Evolutionary conservation across 805 yeast genomes (phyloP), one percentile per base, ranked within the genome.

Genomic region (Metschnikowia vanudenii): DNA sequence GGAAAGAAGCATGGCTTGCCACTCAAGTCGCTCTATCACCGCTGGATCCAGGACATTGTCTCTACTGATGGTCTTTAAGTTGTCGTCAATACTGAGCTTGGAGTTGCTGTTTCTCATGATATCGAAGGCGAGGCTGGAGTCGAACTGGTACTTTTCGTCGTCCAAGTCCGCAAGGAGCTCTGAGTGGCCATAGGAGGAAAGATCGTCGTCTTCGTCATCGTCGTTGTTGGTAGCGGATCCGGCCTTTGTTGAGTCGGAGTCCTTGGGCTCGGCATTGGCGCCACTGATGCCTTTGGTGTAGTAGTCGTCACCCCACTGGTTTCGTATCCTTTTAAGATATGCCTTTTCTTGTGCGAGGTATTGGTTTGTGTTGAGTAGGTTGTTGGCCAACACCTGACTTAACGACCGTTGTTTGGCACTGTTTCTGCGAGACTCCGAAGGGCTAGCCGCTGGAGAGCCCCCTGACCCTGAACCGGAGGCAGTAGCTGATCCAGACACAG

Each of bases 1-100:
- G 2, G 90, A 78, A 10, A 87, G 78, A 40, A 94, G 74, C 96
- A 94, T 89, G 0, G 92, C 80, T 65, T 94, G 98, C 99, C 99
- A 94, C 66, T 90, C 96, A 11, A 91, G 71, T 40, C 98, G 75
- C 60, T 90, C 97, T 10, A 82, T 58, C 7, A 84, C 81, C 12
- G 69, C 68, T 1, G 78, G 76, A 53, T 73, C 76, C 39, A 69
- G 74, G 17, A 67, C 61, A 18, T 56, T 62, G 67, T 65, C 78
- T 55, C 62, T 48, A 56, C 67, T 56, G 52, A 73, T 69, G 37
- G 63, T 64, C 51, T 55, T 68, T 47, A 68, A 58, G 22, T 69
- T 66, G 39, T 69, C 55, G 20, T 73, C 73, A 13, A 69, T 45
- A 28, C 52, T 51, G 30, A 56, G 45, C 39, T 49, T 50, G 32